Percentiles rank a stretch among this genome's conserved stretches.
Evolutionary conservation across 768 basidiomycete genomes (phyloP).

Genomic region (Trametes punicea): DNA sequence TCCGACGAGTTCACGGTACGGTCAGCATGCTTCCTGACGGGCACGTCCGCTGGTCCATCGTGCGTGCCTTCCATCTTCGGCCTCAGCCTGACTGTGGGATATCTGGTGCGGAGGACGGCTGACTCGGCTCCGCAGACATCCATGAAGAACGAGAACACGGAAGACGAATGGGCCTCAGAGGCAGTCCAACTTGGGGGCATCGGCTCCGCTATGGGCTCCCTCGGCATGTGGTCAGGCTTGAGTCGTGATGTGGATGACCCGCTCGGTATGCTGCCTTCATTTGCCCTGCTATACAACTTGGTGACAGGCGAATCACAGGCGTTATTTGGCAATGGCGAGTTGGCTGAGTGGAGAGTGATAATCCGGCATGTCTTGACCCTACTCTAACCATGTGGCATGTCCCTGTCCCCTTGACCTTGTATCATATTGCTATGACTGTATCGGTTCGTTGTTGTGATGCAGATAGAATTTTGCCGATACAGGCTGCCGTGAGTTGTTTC

Average conservation of each 20-base stretch:
- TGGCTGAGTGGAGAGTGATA: constrained; percentile 25
- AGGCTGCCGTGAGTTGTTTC: too few relatives aligned
- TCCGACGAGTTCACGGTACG: constrained; percentile 39
- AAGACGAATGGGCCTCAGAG: constrained; percentile 50
- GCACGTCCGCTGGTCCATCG: constrained; percentile 50
- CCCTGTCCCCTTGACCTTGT: too few relatives aligned
- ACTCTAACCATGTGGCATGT: too few relatives aligned
- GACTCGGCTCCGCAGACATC: constrained; percentile 3
- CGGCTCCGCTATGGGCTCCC: constrained; percentile 49
- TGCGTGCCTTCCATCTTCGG: constrained; percentile 26
- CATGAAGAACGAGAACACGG: constrained; percentile 19
- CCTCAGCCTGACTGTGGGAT: too few relatives aligned
- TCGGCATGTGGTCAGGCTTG: constrained; percentile 57
- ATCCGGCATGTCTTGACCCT: too few relatives aligned
- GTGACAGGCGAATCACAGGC: constrained; percentile 23
- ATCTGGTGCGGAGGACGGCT: too few relatives aligned
- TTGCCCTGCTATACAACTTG: neutral
- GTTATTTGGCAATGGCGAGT: constrained; percentile 45
- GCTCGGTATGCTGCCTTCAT: constrained; percentile 32
- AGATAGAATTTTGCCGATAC: too few relatives aligned
- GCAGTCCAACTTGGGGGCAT: constrained; percentile 55
- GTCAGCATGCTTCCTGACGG: constrained; percentile 50
- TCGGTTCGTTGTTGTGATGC: too few relatives aligned
- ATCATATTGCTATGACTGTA: too few relatives aligned
- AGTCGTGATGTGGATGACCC: constrained; percentile 43